Evolutionary conservation across 179 eudicot genomes (phyloP).

Genomic region (Corrigiola litoralis): DNA sequence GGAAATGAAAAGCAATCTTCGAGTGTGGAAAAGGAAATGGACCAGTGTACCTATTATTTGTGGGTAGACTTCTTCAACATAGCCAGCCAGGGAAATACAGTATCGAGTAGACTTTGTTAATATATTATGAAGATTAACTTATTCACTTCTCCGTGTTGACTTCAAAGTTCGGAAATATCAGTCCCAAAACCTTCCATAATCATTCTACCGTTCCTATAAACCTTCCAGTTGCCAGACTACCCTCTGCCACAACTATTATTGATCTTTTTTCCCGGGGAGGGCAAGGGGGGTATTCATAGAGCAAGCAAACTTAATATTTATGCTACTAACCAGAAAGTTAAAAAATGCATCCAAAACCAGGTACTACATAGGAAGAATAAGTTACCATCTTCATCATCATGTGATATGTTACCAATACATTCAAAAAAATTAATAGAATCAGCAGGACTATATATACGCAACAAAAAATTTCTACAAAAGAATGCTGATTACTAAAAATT

Average conservation of each 20-base stretch:
- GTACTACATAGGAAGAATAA: no score
- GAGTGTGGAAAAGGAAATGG: conserved; percentile 1
- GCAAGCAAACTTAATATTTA: no score
- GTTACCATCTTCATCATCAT: conserved; percentile 6
- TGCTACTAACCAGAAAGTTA: no score
- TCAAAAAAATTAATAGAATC: background rate
- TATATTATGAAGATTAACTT: conserved; percentile 6
- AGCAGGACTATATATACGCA: conserved; percentile 4
- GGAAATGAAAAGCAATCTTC: background rate
- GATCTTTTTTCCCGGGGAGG: no score
- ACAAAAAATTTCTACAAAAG: conserved; percentile 17
- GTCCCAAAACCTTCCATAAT: background rate
- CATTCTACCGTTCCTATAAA: background rate
- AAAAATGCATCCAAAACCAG: no score
- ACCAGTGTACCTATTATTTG: conserved; percentile 9
- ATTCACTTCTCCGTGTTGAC: background rate
- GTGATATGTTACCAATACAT: background rate
- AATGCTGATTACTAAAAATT: conserved; percentile 1
- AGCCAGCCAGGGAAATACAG: background rate
- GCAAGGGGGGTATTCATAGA: no score
- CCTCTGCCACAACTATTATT: no score
- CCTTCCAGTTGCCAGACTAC: no score
- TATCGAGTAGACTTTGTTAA: background rate
- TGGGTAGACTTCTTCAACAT: conserved; percentile 11
- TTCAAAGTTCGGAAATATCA: background rate